Evolutionary conservation across 257 asterid species (phyloP).

Genomic region (Solanum pinnatisectum): DNA sequence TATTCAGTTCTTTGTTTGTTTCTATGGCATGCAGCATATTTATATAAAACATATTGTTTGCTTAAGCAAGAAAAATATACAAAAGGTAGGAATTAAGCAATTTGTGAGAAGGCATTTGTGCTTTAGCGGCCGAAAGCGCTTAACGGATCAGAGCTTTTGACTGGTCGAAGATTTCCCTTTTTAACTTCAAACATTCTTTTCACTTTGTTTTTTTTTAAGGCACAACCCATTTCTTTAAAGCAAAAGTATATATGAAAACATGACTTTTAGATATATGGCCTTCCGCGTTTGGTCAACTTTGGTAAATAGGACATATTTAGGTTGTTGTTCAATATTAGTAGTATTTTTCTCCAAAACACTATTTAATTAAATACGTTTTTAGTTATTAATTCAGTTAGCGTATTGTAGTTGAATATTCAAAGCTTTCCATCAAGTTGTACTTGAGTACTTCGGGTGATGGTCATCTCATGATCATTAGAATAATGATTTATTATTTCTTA

Average conservation of each 20-base stretch:
- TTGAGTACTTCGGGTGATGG: neutral
- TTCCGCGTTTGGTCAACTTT: neutral
- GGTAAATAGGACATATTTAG: neutral
- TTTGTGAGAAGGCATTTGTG: neutral
- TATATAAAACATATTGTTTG: neutral
- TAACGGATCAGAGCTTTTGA: neutral
- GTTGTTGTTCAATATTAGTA: neutral
- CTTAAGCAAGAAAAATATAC: neutral
- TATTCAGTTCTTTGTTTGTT: neutral
- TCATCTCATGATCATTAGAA: neutral
- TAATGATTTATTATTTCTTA: neutral
- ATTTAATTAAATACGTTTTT: neutral
- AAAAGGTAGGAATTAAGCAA: neutral
- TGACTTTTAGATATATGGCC: neutral
- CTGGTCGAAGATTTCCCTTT: neutral
- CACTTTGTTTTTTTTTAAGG: neutral
- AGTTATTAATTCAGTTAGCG: neutral
- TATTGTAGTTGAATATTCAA: neutral
- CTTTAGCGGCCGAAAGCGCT: conserved; percentile 17
- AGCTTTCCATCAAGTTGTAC: neutral
- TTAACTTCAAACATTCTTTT: neutral
- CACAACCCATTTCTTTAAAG: neutral
- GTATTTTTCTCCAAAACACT: neutral
- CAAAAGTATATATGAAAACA: neutral
- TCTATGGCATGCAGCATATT: neutral